Evolutionary conservation across 1,284 basidiomycete species (phyloP).

Genomic region (Ganoderma meredithae): DNA sequence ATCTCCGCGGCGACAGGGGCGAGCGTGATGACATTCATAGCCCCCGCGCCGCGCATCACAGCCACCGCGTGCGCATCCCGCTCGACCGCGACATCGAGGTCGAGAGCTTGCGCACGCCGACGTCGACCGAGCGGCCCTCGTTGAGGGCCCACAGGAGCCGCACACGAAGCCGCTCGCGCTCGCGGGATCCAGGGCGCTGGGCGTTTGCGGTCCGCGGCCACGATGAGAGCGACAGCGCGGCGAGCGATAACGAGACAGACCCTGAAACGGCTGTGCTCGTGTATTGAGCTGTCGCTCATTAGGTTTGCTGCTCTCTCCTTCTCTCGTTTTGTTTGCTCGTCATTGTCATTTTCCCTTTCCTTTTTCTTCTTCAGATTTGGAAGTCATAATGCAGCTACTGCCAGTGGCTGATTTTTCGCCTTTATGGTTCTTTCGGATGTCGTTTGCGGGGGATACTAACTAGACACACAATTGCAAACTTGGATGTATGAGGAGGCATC

Average conservation of each 20-base stretch:
- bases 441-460: conserved; percentile 3
- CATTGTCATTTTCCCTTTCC: not conserved
- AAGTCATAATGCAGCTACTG: too few species aligned
- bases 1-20: conserved; percentile 49
- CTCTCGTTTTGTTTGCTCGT: not conserved
- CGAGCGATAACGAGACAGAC: conserved; percentile 69
- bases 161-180: conserved; percentile 42
- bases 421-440: not conserved
- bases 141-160: not conserved
- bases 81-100: conserved; percentile 57
- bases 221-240: conserved; percentile 86
- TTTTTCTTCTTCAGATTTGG: not conserved
- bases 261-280: not conserved
- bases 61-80: conserved; percentile 62
- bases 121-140: conserved; percentile 41
- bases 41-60: conserved; percentile 48
- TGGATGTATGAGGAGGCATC: not conserved
- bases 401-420: not conserved
- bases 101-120: conserved; percentile 67
- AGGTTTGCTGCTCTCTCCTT: not conserved
- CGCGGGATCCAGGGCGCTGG: conserved; percentile 54
- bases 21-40: conserved; percentile 60
- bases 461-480: conserved; percentile 3
- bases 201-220: conserved; percentile 87
- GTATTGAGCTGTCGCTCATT: not conserved